Conservation (phyloP, 257 asterid genomes). For the Leonotis leonurus region DNA sequence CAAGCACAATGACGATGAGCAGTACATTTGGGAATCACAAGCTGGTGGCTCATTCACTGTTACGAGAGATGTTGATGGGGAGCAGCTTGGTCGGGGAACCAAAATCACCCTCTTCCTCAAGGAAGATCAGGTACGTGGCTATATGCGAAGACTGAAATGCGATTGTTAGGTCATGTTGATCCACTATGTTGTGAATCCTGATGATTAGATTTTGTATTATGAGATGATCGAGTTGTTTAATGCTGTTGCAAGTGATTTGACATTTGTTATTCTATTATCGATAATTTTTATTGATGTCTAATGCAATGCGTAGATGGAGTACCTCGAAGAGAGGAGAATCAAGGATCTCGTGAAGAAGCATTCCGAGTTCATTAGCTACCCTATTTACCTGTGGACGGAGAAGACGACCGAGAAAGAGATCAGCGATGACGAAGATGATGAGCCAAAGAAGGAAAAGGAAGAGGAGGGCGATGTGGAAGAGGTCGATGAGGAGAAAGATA, state of each 20-base stretch:
- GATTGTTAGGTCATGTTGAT: neutral
- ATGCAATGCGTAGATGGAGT: constrained; percentile 42
- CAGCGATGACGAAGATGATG: constrained; percentile 82
- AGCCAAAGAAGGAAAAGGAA: constrained; percentile 62
- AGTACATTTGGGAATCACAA: constrained; percentile 75
- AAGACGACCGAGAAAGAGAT: constrained; percentile 72
- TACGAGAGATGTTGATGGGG: constrained; percentile 63
- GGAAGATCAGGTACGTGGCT: constrained; percentile 75
- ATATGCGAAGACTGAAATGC: neutral
- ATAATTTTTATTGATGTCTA: neutral
- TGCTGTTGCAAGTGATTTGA: neutral
- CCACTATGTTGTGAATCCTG: neutral
- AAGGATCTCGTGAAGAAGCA: constrained; percentile 86
- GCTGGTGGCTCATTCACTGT: constrained; percentile 79
- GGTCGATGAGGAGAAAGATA: constrained; percentile 62
- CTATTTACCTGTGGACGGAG: constrained; percentile 73
- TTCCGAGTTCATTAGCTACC: constrained; percentile 77
- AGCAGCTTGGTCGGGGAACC: constrained; percentile 72
- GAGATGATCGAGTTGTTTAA: neutral
- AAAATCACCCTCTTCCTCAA: constrained; percentile 70
- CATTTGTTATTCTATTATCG: neutral
- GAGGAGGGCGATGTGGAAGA: constrained; percentile 69
- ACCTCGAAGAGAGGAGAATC: constrained; percentile 68
- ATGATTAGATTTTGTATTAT: neutral
- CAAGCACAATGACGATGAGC: constrained; percentile 75